These are phyloP conservation scores for Ascochyta lentis DNA, from an alignment of 2,329 filamentous ascomycete genomes.

Conservation along the genomic window DNA sequence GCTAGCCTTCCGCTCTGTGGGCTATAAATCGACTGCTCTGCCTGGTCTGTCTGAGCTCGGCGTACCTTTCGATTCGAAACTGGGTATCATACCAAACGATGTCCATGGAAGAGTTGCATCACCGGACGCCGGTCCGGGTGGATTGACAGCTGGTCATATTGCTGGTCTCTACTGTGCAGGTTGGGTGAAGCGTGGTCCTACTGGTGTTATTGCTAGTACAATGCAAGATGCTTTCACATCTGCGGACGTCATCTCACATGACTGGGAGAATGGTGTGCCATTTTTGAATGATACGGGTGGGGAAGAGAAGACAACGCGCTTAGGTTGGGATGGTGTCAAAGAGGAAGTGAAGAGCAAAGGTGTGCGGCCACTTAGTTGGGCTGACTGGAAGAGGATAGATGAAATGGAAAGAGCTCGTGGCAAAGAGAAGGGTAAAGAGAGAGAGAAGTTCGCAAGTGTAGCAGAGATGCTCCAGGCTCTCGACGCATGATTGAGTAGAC, in stretches of 20 bases:
- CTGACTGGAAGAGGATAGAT: conserved; percentile 87
- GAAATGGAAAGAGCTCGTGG: conserved; percentile 75
- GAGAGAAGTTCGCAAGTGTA: conserved; percentile 70
- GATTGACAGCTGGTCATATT: conserved; percentile 57
- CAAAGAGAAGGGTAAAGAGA: conserved; percentile 71
- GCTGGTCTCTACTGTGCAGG: conserved; percentile 90
- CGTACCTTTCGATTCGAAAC: conserved; percentile 76
- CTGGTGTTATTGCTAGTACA: conserved; percentile 92
- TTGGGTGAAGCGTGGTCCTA: conserved; percentile 95
- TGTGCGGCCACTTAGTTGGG: conserved; percentile 75
- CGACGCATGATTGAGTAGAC: conserved; percentile 19
- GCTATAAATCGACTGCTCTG: conserved; percentile 83
- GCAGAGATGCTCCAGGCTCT: conserved; percentile 64
- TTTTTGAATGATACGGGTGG: conserved; percentile 57
- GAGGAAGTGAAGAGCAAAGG: conserved; percentile 63
- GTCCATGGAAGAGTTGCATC: conserved; percentile 73
- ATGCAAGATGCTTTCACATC: conserved; percentile 95
- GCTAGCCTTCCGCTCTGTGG: conserved; percentile 90
- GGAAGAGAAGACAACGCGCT: conserved; percentile 47
- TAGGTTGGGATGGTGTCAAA: conserved; percentile 81
- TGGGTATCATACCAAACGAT: conserved; percentile 84
- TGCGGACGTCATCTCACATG: conserved; percentile 80
- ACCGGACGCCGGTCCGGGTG: conserved; percentile 44
- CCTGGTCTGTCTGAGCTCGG: conserved; percentile 75
- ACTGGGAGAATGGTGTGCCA: conserved; percentile 65